Evolutionary conservation across 352 stramenopile genomes (phyloP).

Genomic region (Phytophthora colocasiae): DNA sequence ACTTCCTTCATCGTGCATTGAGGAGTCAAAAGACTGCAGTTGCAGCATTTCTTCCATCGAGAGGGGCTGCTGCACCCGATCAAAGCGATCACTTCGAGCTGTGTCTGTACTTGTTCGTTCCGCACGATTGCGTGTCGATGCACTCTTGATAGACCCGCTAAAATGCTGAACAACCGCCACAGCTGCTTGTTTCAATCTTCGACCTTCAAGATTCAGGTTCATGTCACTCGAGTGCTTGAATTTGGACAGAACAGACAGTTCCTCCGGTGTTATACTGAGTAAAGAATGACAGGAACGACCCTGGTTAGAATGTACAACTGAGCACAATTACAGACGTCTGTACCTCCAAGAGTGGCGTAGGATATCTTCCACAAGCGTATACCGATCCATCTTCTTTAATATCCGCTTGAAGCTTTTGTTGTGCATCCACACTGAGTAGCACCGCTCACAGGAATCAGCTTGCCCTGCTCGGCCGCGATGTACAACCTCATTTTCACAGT

Average conservation of each 20-base stretch:
- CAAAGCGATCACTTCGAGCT: constrained; percentile 22
- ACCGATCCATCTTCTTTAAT: constrained; percentile 75
- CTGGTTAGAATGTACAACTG: not conserved
- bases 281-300: not conserved
- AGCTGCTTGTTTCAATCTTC: constrained; percentile 64
- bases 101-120: constrained; percentile 2
- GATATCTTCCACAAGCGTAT: constrained; percentile 64
- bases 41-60: constrained; percentile 42
- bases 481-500: constrained; percentile 67
- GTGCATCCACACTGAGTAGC: constrained; percentile 61
- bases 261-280: constrained; percentile 45
- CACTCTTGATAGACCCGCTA: constrained; percentile 17
- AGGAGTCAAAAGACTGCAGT: constrained; percentile 38
- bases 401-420: constrained; percentile 79
- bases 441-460: constrained; percentile 59
- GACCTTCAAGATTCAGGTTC: constrained; percentile 67
- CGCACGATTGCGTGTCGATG: not conserved
- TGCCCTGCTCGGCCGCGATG: constrained; percentile 54
- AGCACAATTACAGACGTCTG: not conserved
- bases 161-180: constrained; percentile 57
- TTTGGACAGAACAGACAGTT: constrained; percentile 58
- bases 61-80: constrained; percentile 32
- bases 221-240: constrained; percentile 70
- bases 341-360: constrained; percentile 70
- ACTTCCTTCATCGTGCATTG: constrained; percentile 29